phyloP scores from a whole-genome alignment of 495 filamentous ascomycete species.

The Penicillium waksmanii region DNA sequence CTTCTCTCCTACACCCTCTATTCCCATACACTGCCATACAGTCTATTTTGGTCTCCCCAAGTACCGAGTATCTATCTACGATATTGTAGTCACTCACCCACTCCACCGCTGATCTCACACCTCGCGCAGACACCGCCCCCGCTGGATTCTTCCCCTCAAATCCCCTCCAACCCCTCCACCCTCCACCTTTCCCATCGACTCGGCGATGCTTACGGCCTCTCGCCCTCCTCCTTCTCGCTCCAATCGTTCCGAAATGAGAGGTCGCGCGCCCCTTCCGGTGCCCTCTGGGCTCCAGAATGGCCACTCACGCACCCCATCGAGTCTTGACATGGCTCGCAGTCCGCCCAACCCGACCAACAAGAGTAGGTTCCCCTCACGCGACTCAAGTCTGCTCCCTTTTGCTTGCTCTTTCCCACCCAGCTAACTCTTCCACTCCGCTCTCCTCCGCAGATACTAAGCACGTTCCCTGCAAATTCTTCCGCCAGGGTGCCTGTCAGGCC shows the following conservation, averaged over 20 bases:
- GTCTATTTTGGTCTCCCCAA: constrained; percentile 5
- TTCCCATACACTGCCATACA: not conserved
- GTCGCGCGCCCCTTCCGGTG: constrained; percentile 46
- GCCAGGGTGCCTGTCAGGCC: constrained; percentile 93
- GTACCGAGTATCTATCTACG: too few species aligned
- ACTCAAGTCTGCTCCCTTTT: not conserved
- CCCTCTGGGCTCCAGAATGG: constrained; percentile 48
- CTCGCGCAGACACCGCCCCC: not conserved
- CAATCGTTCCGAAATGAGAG: constrained; percentile 47
- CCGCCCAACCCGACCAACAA: constrained; percentile 73
- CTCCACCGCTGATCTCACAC: not conserved
- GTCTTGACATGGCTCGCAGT: constrained; percentile 64
- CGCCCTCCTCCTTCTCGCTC: constrained; percentile 29
- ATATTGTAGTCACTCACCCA: not conserved
- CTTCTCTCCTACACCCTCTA: not conserved
- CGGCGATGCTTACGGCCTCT: constrained; percentile 32
- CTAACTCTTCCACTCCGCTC: constrained; percentile 3
- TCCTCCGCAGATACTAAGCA: constrained; percentile 80
- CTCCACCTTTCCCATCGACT: constrained; percentile 19
- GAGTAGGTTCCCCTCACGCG: constrained; percentile 55
- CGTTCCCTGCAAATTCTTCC: constrained; percentile 99
- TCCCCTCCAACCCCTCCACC: constrained; percentile 21
- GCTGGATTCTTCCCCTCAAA: constrained; percentile 14
- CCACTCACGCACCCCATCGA: constrained; percentile 51
- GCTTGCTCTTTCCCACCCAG: not conserved